Evolutionary conservation across 345 rosid species (phyloP).

Genomic region (Streptanthus diversifolius): DNA sequence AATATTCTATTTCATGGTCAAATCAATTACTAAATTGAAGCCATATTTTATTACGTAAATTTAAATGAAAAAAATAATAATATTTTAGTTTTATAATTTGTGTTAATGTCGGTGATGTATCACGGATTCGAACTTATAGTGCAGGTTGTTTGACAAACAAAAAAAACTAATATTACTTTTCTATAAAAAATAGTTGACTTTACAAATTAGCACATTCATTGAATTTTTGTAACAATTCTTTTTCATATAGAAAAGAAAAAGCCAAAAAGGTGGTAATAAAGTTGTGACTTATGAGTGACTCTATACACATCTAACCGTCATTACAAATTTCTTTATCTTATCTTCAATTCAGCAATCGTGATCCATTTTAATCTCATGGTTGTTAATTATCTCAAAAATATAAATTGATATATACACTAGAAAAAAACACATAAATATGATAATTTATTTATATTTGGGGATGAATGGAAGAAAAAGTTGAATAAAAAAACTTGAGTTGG

Average conservation of each 20-base stretch:
- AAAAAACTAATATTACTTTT: not conserved
- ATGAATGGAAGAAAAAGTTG: slow-evolving; percentile 17
- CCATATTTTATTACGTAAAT: no score
- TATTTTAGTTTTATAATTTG: not conserved
- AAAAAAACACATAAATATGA: not conserved
- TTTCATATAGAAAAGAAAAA: not conserved
- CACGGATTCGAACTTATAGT: not conserved
- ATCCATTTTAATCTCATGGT: slow-evolving; percentile 9
- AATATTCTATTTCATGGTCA: not conserved
- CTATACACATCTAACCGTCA: slow-evolving; percentile 27
- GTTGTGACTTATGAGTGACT: slow-evolving; percentile 25
- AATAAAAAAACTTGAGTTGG: slow-evolving; percentile 2
- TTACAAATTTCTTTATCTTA: slow-evolving; percentile 14
- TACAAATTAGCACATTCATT: not conserved
- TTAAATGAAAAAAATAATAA: no score
- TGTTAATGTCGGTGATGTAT: not conserved
- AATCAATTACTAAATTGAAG: not conserved
- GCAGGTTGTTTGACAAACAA: not conserved
- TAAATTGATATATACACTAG: not conserved
- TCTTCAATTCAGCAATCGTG: slow-evolving; percentile 17
- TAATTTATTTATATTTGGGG: not conserved
- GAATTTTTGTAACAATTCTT: not conserved
- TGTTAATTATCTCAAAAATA: slow-evolving; percentile 2
- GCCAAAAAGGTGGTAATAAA: not conserved
- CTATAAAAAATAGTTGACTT: not conserved